Percentiles rank a stretch among this genome's conserved stretches.
Conservation (phyloP, 2,329 filamentous ascomycete species). For the Fonsecaea nubica region DNA sequence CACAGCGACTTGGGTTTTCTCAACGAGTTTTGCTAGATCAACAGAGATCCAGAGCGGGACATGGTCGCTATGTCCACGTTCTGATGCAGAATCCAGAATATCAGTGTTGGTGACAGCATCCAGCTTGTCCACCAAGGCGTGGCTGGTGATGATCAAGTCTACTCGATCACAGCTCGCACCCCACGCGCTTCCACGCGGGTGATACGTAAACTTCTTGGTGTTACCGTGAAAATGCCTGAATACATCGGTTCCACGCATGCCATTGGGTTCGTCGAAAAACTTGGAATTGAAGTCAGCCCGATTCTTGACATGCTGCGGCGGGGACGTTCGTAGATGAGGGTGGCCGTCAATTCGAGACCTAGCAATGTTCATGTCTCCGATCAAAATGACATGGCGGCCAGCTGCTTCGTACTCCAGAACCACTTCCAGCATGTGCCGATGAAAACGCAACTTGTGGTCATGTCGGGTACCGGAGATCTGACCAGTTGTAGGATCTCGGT, state of each 20-base stretch:
- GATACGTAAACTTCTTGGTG: constrained; percentile 58
- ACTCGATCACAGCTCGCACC: constrained; percentile 61
- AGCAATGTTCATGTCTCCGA: constrained; percentile 62
- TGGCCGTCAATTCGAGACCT: constrained; percentile 52
- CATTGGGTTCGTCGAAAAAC: constrained; percentile 51
- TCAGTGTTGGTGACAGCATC: constrained; percentile 45
- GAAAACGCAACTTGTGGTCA: constrained; percentile 59
- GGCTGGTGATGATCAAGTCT: constrained; percentile 58
- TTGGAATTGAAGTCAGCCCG: constrained; percentile 58
- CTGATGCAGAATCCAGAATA: constrained; percentile 51
- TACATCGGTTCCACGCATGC: constrained; percentile 53
- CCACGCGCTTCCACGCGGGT: constrained; percentile 53
- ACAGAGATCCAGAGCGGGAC: constrained; percentile 57
- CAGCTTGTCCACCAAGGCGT: constrained; percentile 48
- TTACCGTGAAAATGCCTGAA: constrained; percentile 55
- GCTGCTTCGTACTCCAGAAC: constrained; percentile 49
- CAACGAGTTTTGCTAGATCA: constrained; percentile 17
- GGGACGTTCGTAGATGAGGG: constrained; percentile 55
- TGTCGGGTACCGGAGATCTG: constrained; percentile 55
- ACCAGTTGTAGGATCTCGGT: constrained; percentile 52
- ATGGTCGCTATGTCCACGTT: constrained; percentile 62
- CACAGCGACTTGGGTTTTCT: background rate
- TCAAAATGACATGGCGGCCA: constrained; percentile 56
- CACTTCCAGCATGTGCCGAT: constrained; percentile 55
- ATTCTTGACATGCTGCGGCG: constrained; percentile 58